Base-by-base conservation (phyloP, 768 basidiomycete genomes). In the Lepiota subincarnata region DNA sequence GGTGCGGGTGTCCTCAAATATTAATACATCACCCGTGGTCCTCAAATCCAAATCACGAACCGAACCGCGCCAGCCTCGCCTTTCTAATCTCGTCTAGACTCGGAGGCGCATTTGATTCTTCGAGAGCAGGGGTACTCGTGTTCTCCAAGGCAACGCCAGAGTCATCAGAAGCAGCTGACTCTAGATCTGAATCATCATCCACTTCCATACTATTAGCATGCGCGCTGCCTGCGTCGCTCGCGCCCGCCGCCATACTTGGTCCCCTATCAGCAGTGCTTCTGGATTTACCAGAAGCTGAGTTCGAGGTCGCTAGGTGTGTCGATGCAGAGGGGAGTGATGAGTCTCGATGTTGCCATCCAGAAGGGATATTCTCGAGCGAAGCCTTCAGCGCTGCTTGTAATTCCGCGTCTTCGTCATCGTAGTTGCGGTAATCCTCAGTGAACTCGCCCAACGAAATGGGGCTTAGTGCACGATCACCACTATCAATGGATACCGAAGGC, bases 341-440 rank as follows among this genome's bases (percentile, higher is more conserved):
- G 22, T 68, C 65, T 31, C 74, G 74, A 4, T 73, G 60, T 22
- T 67, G 59, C 68, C 75, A 84, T 26, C 75, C 85, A 37, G 69
- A 67, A 1, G 87, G 84, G 18, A 83, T 65, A 38, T 72, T 72
- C 63, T 87, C 86, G 57, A 95, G 72, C 35, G 92, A 93, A 2
- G 91, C 93, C 63, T 74, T 84, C 44, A 96, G 73, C 4, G 93
- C 93, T 10, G 92, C 92, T 68, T 95, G 93, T 42, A 96, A 70
- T 60, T 89, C 86, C 19, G 80, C 82, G 60, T 96, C 92, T 47
- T 94, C 92, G 58, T 95, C 92, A 57, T 94, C 92, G 59, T 89
- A 84, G 36, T 85, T 80, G 42, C 82, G 70, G 47, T 76, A 24
- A 11, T 20, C 37, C 44, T 20, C 31, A 37, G 16, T n/a, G 20